A percentile compares a stretch with the other conserved stretches of the same genome.
These are phyloP conservation scores for Chalaropsis ovoidea DNA, from an alignment of 2,329 filamentous ascomycete genomes.

Conservation along the genomic window DNA sequence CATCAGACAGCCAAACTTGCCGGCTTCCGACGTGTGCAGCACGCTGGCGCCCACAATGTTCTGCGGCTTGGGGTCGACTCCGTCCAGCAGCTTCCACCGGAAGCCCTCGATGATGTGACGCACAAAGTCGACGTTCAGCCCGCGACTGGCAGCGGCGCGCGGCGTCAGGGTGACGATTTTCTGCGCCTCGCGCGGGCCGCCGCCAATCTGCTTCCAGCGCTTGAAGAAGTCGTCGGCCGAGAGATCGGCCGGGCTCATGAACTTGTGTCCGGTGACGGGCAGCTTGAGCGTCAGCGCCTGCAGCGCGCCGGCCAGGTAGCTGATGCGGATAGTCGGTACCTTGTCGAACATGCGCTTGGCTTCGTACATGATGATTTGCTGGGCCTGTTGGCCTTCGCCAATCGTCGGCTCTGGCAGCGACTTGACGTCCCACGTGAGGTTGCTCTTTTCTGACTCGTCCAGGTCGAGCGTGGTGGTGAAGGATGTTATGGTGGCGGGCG, in stretches of 20 bases:
- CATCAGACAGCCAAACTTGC: conserved; percentile 90
- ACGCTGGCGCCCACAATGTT: conserved; percentile 91
- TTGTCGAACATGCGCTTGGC: conserved; percentile 70
- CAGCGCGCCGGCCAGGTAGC: conserved; percentile 84
- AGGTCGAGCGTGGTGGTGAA: conserved; percentile 93
- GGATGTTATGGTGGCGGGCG: conserved; percentile 69
- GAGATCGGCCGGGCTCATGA: conserved; percentile 87
- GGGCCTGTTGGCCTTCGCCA: conserved; percentile 62
- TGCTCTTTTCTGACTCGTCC: conserved; percentile 52
- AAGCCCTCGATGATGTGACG: conserved; percentile 69
- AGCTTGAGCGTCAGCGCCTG: conserved; percentile 88
- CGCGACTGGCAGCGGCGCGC: conserved; percentile 39
- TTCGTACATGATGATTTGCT: conserved; percentile 93
- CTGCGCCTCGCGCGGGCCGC: conserved; percentile 75
- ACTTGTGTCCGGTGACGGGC: conserved; percentile 82
- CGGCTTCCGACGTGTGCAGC: conserved; percentile 66
- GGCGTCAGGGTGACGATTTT: conserved; percentile 61
- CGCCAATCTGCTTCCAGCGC: conserved; percentile 96
- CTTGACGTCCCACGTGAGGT: conserved; percentile 77
- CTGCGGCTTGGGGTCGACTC: conserved; percentile 83
- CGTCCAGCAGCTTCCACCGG: conserved; percentile 74
- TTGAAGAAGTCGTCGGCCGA: conserved; percentile 94
- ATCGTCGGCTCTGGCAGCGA: conserved; percentile 77
- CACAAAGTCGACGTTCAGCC: conserved; percentile 62
- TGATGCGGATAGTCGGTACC: conserved; percentile 83